phyloP scores from a whole-genome alignment of 768 basidiomycete genomes.

The Fomitopsis pulvina region DNA sequence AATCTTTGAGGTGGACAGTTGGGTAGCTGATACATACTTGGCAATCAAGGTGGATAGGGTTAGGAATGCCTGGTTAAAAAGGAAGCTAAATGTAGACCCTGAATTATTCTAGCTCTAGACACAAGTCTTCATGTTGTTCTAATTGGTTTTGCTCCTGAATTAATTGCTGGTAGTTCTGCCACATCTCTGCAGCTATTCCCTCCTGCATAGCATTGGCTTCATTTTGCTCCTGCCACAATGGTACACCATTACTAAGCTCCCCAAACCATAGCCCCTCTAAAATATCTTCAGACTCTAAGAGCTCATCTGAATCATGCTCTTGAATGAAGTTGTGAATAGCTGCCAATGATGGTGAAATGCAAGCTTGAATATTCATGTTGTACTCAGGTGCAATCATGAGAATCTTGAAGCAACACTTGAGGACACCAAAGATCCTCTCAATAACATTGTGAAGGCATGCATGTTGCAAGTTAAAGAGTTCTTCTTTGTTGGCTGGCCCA shows the following conservation, averaged over 20 bases:
- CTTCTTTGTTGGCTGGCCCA: conserved; percentile 12
- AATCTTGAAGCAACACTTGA: conserved; percentile 12
- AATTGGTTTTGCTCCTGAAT: not conserved
- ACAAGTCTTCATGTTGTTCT: too few relatives aligned
- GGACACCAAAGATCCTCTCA: conserved; percentile 19
- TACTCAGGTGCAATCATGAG: conserved; percentile 15
- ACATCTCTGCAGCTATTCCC: conserved; percentile 26
- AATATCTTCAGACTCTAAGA: not conserved
- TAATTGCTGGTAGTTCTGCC: conserved; percentile 18
- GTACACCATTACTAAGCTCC: not conserved
- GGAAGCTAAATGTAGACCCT: too few relatives aligned
- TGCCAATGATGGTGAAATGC: conserved; percentile 21
- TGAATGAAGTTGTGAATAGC: conserved; percentile 29
- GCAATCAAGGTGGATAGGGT: not conserved
- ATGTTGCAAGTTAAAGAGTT: conserved; percentile 18
- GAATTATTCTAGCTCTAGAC: too few relatives aligned
- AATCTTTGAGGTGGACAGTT: not conserved
- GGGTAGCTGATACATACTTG: not conserved
- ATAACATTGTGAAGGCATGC: conserved; percentile 14
- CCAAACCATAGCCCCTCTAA: conserved; percentile 1
- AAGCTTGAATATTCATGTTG: conserved; percentile 21
- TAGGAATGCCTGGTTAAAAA: not conserved
- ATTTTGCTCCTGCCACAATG: not conserved
- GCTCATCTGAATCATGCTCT: conserved; percentile 12
- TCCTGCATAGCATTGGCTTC: conserved; percentile 16